Evolutionary conservation across 179 eudicot species (phyloP), one percentile per base, ranked within the genome.

Genomic region (Beta corolliflora): DNA sequence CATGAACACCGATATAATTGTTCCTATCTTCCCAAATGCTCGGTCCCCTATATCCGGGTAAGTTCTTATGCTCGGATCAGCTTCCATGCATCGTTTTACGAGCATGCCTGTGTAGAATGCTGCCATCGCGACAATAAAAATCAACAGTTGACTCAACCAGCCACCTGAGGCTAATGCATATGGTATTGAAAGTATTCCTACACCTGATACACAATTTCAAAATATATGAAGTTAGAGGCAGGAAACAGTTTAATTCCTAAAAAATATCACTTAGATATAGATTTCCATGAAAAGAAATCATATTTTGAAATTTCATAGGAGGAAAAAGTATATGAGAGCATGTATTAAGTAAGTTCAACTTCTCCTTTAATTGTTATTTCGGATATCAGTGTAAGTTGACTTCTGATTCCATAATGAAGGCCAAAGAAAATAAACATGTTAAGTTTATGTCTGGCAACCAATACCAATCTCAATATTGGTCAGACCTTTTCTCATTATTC

Each of bases 81-180:
- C 81, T 44, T 93, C 97, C 97, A 93, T 92, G 70, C 95, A 92
- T 84, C 90, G 85, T 74, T 90, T 86, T 45, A 95, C 90, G 4
- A 95, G 89, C n/a, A 93, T 21, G 44, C 90, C 92, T 0, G 97
- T 85, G 87, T 91, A 95, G 87, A 88, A 93, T 31, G 93, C 83
- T 55, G 85, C 76, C 10, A 53, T 25, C 2, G 97, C 95, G 3
- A 95, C 84, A n/a, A 84, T 18, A 21, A 95, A 85, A 8, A 95
- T 84, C 21, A 90, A 80, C 4, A 82, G 9, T 44, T 93, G 71
- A 83, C 97, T 91, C 21, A 90, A 59, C 97, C 97, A 95, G 31
- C 98, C 98, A 55, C 97, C 91, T 12, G 92, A 88, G 50, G 98
- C 80, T 54, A 95, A 77, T 9, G 98, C 97, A 61, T 89, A 93